Evolutionary conservation across 1,284 basidiomycete species (phyloP), one percentile per base, ranked within the genome.

Genomic region (Pyrrhoderma lamaoense): DNA sequence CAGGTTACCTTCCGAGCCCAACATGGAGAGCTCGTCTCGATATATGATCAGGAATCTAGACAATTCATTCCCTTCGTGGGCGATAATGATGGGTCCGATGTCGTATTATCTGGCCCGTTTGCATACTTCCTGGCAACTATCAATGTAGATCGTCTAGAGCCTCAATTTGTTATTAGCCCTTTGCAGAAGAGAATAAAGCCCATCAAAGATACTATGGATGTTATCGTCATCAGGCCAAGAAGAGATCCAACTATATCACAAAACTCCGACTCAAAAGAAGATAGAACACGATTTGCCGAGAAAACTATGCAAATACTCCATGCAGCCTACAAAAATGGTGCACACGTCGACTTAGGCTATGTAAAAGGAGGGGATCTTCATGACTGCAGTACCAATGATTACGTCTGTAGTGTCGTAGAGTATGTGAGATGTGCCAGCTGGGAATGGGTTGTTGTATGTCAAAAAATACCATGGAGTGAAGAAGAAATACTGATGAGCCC

Each of bases 131-230:
- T 95, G 18, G 82, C 84, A 4, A 85, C 86, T 0, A 74, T 89
- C 47, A 87, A 90, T 52, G 86, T 89, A 25, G 84, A 91, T 64
- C 75, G 93, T 13, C 72, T 97, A 51, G 93, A 97, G 65, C 80
- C 87, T 1, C 64, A 70, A 1, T 95, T 96, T 62, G 72, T 83
- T 50, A 86, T 93, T 43, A 72, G 82, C 0, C 89, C 91, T 8
- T 71, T 83, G 21, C 66, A 59, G 34, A 64, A 71, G 54, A 60
- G 63, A 25, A 63, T 70, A 40, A 68, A 71, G n/a, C 61, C 72
- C 1, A 57, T 64, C 0, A 64, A 63, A 23, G 66, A 67, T 0
- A 74, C 79, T 8, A 78, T 92, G 61, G 91, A 97, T 59, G 58
- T 97, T 8, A 71, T 94, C 18, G 68, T 92, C n/a, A 65, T 96